A percentile compares a stretch with the other conserved stretches of the same genome.
Conservation (phyloP, 805 yeast genomes). For the Naumovozyma castellii region DNA sequence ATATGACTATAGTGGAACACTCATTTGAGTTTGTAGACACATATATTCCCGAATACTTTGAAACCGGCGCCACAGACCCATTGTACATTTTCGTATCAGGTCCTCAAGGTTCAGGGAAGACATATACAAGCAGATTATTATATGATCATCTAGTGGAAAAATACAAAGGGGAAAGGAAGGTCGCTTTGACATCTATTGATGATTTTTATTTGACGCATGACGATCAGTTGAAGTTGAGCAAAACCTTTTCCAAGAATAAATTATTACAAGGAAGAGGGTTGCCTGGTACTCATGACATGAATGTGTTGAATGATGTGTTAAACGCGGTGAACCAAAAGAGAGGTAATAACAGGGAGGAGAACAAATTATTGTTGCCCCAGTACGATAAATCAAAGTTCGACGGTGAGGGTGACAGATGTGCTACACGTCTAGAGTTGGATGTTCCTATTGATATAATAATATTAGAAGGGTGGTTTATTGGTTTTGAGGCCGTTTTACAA, state of each 20-base stretch:
- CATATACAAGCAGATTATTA: slow-evolving; percentile 42
- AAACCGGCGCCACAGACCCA: slow-evolving; percentile 26
- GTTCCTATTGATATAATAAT: slow-evolving; percentile 53
- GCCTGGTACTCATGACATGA: slow-evolving; percentile 88
- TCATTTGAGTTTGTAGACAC: slow-evolving; percentile 14
- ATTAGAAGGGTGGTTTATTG: slow-evolving; percentile 93
- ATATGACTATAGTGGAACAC: slow-evolving; percentile 2
- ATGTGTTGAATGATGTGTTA: slow-evolving; percentile 15
- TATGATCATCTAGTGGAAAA: slow-evolving; percentile 25
- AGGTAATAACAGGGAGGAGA: slow-evolving; percentile 20
- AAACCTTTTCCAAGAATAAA: slow-evolving; percentile 35
- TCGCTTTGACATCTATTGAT: slow-evolving; percentile 63
- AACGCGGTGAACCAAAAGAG: slow-evolving; percentile 25
- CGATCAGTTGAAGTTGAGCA: slow-evolving; percentile 45
- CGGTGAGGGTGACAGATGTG: slow-evolving; percentile 75
- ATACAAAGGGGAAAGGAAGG: slow-evolving; percentile 29
- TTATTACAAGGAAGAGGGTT: slow-evolving; percentile 73
- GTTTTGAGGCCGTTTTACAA: slow-evolving; percentile 43
- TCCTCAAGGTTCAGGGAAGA: slow-evolving; percentile 76
- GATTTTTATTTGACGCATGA: slow-evolving; percentile 68
- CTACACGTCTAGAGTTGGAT: slow-evolving; percentile 19
- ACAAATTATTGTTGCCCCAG: slow-evolving; percentile 40
- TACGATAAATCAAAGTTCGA: slow-evolving; percentile 66
- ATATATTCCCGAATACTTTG: slow-evolving; percentile 18
- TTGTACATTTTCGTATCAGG: slow-evolving; percentile 52